Conservation (phyloP, 768 basidiomycete species). For the Basidioascus undulatus region DNA sequence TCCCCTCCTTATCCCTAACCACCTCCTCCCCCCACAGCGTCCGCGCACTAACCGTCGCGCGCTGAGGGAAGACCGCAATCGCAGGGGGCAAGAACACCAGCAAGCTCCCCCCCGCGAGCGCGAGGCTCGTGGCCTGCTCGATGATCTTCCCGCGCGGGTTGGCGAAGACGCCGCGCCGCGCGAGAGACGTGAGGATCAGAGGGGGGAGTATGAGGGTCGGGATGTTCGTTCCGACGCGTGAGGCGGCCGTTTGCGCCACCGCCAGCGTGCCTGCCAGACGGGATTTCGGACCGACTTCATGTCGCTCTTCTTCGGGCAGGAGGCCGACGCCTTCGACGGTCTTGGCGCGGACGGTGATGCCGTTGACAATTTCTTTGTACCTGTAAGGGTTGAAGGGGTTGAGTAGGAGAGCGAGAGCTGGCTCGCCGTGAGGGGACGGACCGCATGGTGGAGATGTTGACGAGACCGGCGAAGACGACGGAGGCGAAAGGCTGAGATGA, state of each 20-base stretch:
- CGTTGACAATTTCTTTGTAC: conserved; percentile 25
- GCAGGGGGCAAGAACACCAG: conserved; percentile 22
- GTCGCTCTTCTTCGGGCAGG: conserved; percentile 12
- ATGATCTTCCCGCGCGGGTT: conserved; percentile 16
- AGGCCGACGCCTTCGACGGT: conserved; percentile 10
- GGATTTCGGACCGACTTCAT: conserved; percentile 19
- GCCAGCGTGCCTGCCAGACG: conserved; percentile 19
- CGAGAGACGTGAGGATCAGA: conserved; percentile 19
- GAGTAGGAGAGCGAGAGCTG: neutral
- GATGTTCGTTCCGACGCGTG: conserved; percentile 20
- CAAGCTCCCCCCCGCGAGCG: conserved; percentile 8
- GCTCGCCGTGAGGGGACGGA: neutral
- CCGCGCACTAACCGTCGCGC: conserved; percentile 16
- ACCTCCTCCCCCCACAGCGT: conserved; percentile 18
- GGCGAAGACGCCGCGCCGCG: conserved; percentile 16
- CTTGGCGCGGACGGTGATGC: conserved; percentile 15
- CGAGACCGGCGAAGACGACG: conserved; percentile 22
- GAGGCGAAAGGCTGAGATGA: conserved; percentile 23
- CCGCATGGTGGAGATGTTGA: conserved; percentile 17
- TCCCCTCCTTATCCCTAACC: conserved; percentile 6
- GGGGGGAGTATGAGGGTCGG: conserved; percentile 23
- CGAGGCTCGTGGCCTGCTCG: conserved; percentile 1
- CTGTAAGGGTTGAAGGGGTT: conserved; percentile 18
- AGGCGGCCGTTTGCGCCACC: conserved; percentile 20
- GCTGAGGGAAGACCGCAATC: conserved; percentile 22